These are phyloP conservation scores for Calophaca sinica DNA, from an alignment of 306 rosid genomes.

Conservation along the genomic window DNA sequence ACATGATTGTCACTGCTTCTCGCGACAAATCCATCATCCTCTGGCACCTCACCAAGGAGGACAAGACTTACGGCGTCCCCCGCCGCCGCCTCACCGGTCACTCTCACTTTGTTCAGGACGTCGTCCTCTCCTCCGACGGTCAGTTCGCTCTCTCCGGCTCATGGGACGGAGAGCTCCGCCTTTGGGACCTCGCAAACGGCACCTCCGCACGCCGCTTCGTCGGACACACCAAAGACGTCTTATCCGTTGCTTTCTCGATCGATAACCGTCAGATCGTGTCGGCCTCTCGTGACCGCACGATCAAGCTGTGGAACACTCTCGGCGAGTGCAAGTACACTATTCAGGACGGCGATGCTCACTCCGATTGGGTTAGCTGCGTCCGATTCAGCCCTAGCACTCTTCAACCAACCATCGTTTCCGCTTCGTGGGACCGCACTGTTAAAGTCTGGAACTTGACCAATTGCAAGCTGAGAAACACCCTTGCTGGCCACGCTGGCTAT, in stretches of 20 bases:
- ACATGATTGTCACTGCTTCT: slow-evolving; percentile 85
- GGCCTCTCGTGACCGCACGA: slow-evolving; percentile 95
- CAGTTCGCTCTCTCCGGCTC: slow-evolving; percentile 99
- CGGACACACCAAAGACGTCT: slow-evolving; percentile 94
- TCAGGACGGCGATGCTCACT: slow-evolving; percentile 75
- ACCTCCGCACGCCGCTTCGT: slow-evolving; percentile 87
- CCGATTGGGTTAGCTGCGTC: slow-evolving; percentile 94
- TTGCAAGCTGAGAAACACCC: slow-evolving; percentile 80
- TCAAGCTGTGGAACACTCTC: slow-evolving; percentile 96
- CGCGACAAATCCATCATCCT: slow-evolving; percentile 93
- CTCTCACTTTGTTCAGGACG: slow-evolving; percentile 90
- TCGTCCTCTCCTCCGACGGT: slow-evolving; percentile 94
- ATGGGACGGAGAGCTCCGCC: slow-evolving; percentile 99
- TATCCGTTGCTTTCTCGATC: slow-evolving; percentile 90
- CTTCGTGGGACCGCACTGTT: slow-evolving; percentile 66
- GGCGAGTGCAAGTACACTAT: slow-evolving; percentile 98
- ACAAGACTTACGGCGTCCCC: slow-evolving; percentile 88
- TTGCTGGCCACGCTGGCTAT: slow-evolving; percentile 80
- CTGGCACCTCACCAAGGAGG: slow-evolving; percentile 93
- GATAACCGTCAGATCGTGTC: slow-evolving; percentile 99
- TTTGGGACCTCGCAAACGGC: slow-evolving; percentile 89
- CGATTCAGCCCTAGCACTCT: slow-evolving; percentile 76
- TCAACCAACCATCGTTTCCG: slow-evolving; percentile 89
- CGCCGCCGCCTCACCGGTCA: slow-evolving; percentile 94
- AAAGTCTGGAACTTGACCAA: slow-evolving; percentile 91